Evolutionary conservation across 2,329 filamentous ascomycete species (phyloP).

Genomic region (Colletotrichum phormii): DNA sequence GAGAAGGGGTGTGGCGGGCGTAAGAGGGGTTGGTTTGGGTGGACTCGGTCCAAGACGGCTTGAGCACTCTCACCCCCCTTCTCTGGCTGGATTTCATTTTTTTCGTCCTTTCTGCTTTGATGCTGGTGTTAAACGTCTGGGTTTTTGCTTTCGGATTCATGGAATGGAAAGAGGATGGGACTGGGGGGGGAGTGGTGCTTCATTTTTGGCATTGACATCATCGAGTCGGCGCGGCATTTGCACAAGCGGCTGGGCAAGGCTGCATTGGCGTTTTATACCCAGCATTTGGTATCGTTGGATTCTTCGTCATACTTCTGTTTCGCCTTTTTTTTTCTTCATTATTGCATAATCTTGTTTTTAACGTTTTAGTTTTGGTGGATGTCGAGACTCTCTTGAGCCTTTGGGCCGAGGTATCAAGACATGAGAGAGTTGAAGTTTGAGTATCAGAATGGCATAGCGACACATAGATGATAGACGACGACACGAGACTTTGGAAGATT

Average conservation of each 20-base stretch:
- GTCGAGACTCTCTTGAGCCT: neutral
- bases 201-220: neutral
- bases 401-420: conserved; percentile 10
- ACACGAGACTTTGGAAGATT: neutral
- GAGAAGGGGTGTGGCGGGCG: conserved; percentile 18
- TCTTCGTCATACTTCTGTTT: neutral
- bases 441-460: conserved; percentile 34
- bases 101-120: neutral
- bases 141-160: neutral
- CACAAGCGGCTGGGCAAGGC: conserved; percentile 31
- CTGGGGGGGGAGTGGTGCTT: neutral
- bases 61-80: neutral
- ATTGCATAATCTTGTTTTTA: conserved; percentile 9
- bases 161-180: neutral
- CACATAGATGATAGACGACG: conserved; percentile 29
- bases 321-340: neutral
- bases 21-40: conserved; percentile 24
- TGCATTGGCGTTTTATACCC: conserved; percentile 37
- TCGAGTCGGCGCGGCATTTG: conserved; percentile 19
- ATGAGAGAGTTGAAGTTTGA: neutral
- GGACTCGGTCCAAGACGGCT: conserved; percentile 29
- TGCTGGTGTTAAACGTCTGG: conserved; percentile 12
- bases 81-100: neutral
- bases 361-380: conserved; percentile 5
- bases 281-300: conserved; percentile 29